phyloP scores from a whole-genome alignment of 1,139 yeast species.

The Candida gigantensis region DNA sequence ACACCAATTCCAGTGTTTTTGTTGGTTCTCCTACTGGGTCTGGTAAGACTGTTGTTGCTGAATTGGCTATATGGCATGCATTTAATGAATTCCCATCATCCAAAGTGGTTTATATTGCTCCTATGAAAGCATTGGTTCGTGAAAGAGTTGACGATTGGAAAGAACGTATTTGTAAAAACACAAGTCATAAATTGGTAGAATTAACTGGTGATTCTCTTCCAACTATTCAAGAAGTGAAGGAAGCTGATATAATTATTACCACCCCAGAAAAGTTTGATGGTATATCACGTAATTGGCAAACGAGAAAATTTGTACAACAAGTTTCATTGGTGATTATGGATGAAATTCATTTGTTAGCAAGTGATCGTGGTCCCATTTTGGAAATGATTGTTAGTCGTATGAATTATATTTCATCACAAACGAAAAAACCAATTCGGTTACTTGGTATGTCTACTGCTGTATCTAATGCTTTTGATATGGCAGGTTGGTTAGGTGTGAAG shows the following conservation, averaged over 20 bases:
- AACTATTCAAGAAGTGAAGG: conserved; percentile 79
- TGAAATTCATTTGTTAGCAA: conserved; percentile 93
- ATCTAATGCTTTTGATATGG: conserved; percentile 97
- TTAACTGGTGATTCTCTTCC: conserved; percentile 97
- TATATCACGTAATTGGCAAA: conserved; percentile 97
- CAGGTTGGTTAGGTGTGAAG: conserved; percentile 92
- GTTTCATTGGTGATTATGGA: conserved; percentile 95
- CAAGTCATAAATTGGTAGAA: conserved; percentile 77
- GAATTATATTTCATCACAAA: conserved; percentile 83
- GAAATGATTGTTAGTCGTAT: conserved; percentile 99
- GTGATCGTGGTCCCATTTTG: conserved; percentile 96
- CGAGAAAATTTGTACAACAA: conserved; percentile 88
- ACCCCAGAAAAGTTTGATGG: conserved; percentile 99
- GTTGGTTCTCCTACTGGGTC: conserved; percentile 99
- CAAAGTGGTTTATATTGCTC: conserved; percentile 93
- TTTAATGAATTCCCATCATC: conserved; percentile 77
- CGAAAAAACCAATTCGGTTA: conserved; percentile 73
- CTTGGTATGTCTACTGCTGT: conserved; percentile 98
- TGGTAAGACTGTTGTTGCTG: conserved; percentile 97
- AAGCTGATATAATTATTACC: conserved; percentile 89
- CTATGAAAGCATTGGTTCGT: conserved; percentile 97
- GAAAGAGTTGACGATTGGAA: conserved; percentile 98
- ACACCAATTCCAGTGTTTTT: conserved; percentile 75
- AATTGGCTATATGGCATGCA: conserved; percentile 96
- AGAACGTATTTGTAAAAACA: conserved; percentile 60